Evolutionary conservation across 2,329 filamentous ascomycete genomes (phyloP).

Genomic region (Clarireedia homoeocarpa): DNA sequence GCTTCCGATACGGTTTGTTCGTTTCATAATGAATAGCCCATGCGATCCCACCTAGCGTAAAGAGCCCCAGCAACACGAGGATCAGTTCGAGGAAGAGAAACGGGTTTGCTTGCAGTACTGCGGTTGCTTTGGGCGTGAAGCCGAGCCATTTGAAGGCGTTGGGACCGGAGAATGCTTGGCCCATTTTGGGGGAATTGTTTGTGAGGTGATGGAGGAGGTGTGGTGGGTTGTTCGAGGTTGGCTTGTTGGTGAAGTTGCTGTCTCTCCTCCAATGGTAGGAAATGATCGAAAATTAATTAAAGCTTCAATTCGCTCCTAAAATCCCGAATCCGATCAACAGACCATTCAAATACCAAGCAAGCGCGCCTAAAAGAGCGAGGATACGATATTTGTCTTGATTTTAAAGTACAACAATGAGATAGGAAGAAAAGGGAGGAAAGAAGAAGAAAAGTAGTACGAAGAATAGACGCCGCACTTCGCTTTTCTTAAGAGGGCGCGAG

Average conservation of each 20-base stretch:
- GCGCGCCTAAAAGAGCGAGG: no score
- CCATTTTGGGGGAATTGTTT: constrained; percentile 18
- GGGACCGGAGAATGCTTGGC: constrained; percentile 26
- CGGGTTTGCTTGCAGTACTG: constrained; percentile 24
- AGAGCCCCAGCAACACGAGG: constrained; percentile 16
- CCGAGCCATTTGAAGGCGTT: constrained; percentile 29
- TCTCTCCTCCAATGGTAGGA: no score
- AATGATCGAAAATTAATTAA: no score
- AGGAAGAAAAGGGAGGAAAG: no score
- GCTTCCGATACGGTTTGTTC: constrained; percentile 25
- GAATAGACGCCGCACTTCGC: not conserved
- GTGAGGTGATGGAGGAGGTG: not conserved
- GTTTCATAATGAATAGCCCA: constrained; percentile 26
- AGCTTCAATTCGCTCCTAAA: no score
- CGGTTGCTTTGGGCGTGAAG: constrained; percentile 27
- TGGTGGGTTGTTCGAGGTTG: no score
- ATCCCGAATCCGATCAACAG: no score
- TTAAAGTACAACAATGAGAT: no score
- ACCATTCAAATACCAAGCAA: no score
- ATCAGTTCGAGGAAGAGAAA: constrained; percentile 23
- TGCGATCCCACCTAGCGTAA: constrained; percentile 16
- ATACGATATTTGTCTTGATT: no score
- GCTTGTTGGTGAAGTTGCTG: no score
- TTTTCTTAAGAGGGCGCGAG: not conserved
- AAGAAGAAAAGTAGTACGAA: not conserved